Conservation (phyloP, 768 basidiomycete species). For the Imleria badia region DNA sequence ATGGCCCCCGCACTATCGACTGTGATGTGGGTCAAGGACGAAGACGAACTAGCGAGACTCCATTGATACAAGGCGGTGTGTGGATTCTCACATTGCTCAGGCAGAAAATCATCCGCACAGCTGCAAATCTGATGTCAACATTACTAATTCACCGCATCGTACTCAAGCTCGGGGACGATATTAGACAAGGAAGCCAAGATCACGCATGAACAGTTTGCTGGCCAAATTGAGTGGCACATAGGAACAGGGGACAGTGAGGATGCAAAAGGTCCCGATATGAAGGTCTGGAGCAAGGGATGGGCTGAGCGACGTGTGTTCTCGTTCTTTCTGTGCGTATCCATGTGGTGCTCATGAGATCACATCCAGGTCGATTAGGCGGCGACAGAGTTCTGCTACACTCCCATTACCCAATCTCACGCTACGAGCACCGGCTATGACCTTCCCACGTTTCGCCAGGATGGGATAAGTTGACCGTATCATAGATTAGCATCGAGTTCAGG, state of each 20-base stretch:
- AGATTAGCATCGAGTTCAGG: slow-evolving; percentile 97
- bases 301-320: slow-evolving; percentile 63
- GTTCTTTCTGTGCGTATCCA: neutral
- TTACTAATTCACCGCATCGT: slow-evolving; percentile 84
- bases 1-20: slow-evolving; percentile 73
- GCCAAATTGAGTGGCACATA: slow-evolving; percentile 83
- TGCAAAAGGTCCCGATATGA: slow-evolving; percentile 87
- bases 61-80: neutral
- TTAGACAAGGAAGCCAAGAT: slow-evolving; percentile 91
- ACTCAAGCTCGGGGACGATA: slow-evolving; percentile 80
- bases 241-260: slow-evolving; percentile 66
- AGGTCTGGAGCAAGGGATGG: slow-evolving; percentile 82
- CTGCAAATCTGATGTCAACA: slow-evolving; percentile 79
- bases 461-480: neutral
- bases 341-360: slow-evolving; percentile 5
- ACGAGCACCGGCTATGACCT: slow-evolving; percentile 85
- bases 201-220: slow-evolving; percentile 81
- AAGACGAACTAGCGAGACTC: slow-evolving; percentile 81
- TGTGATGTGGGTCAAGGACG: slow-evolving; percentile 85
- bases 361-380: slow-evolving; percentile 82
- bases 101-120: slow-evolving; percentile 77
- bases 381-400: slow-evolving; percentile 92
- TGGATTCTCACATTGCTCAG: slow-evolving; percentile 6
- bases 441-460: neutral
- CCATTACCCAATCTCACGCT: slow-evolving; percentile 93